phyloP scores from a whole-genome alignment of 768 basidiomycete genomes.

The Suillus luteus region DNA sequence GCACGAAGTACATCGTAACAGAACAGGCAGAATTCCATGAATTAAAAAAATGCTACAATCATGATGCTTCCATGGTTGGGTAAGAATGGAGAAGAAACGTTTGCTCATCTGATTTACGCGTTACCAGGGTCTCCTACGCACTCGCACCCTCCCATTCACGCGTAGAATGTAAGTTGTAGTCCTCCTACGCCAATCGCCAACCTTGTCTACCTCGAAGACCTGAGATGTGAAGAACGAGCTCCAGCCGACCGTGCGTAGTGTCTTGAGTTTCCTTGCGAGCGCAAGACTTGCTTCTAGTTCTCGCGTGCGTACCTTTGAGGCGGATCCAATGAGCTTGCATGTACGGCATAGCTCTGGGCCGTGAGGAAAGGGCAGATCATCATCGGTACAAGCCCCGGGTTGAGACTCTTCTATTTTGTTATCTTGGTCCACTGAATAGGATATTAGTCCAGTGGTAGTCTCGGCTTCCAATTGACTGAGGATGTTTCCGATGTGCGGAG shows the following conservation, averaged over 20 bases:
- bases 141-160: constrained; percentile 40
- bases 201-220: constrained; percentile 20
- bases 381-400: constrained; percentile 2
- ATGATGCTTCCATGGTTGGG: neutral
- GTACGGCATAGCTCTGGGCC: constrained; percentile 36
- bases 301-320: constrained; percentile 37
- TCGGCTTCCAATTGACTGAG: constrained; percentile 30
- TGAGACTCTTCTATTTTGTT: constrained; percentile 10
- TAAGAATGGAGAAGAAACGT: neutral
- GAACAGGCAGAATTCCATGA: neutral
- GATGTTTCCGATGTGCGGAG: constrained; percentile 13
- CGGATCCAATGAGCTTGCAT: constrained; percentile 36
- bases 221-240: constrained; percentile 46
- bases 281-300: constrained; percentile 51
- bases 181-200: constrained; percentile 27
- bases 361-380: constrained; percentile 30
- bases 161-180: constrained; percentile 47
- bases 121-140: constrained; percentile 45
- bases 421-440: constrained; percentile 24
- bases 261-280: constrained; percentile 46
- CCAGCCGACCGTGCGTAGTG: constrained; percentile 51
- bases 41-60: neutral
- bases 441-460: constrained; percentile 19
- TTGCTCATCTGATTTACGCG: neutral
- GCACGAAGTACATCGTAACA: neutral